These are phyloP conservation scores for Heritiera fomes DNA, from an alignment of 345 rosid genomes.

Conservation along the genomic window DNA sequence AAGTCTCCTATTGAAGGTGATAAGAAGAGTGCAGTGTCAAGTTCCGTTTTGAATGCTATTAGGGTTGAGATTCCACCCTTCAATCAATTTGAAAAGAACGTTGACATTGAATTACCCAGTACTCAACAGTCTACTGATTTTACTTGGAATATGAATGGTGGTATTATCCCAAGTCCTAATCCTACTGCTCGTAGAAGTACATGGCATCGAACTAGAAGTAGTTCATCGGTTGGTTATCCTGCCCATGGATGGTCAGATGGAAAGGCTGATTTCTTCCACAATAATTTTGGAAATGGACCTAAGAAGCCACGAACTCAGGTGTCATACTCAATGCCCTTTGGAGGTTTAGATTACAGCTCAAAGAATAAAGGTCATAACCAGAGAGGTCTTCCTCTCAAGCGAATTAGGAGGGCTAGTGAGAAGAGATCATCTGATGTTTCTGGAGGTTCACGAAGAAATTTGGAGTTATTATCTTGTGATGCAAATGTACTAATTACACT, in stretches of 20 bases:
- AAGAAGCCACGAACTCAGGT: slow-evolving; percentile 90
- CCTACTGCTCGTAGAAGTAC: slow-evolving; percentile 89
- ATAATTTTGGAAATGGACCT: slow-evolving; percentile 76
- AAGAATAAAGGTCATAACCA: slow-evolving; percentile 53
- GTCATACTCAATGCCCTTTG: slow-evolving; percentile 75
- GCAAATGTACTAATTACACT: slow-evolving; percentile 69
- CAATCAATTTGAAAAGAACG: slow-evolving; percentile 41
- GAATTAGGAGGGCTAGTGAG: slow-evolving; percentile 78
- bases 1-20: slow-evolving; percentile 35
- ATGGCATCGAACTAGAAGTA: slow-evolving; percentile 67
- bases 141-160: slow-evolving; percentile 60
- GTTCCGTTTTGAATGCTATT: slow-evolving; percentile 38
- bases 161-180: slow-evolving; percentile 64
- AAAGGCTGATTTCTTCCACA: slow-evolving; percentile 53
- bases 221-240: slow-evolving; percentile 47
- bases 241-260: slow-evolving; percentile 75
- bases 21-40: slow-evolving; percentile 37
- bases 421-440: slow-evolving; percentile 58
- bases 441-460: slow-evolving; percentile 53
- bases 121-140: slow-evolving; percentile 49
- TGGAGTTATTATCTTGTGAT: slow-evolving; percentile 67
- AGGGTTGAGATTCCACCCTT: slow-evolving; percentile 61
- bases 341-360: slow-evolving; percentile 57
- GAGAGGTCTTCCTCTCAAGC: slow-evolving; percentile 63
- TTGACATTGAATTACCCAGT: slow-evolving; percentile 31